phyloP scores from a whole-genome alignment of 768 basidiomycete species.

The Cystofilobasidium capitatum region DNA sequence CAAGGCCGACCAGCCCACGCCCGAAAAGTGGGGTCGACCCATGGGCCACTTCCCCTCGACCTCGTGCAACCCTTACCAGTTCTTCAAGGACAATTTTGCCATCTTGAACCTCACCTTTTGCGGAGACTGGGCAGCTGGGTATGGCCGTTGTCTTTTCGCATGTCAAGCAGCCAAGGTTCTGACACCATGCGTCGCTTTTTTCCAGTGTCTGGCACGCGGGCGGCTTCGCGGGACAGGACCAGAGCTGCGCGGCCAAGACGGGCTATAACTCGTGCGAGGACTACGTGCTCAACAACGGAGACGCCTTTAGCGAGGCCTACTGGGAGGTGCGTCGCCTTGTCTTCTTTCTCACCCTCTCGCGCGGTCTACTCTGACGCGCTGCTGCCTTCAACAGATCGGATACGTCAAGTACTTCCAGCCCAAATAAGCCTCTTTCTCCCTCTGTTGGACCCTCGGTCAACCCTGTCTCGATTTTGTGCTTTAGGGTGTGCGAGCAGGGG shows the following conservation, averaged over 20 bases:
- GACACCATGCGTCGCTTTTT: no score
- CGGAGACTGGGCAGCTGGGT: slow-evolving; percentile 92
- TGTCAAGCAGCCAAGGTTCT: no score
- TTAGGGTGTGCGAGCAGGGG: no score
- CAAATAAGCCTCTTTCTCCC: no score
- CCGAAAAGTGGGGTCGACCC: slow-evolving; percentile 64
- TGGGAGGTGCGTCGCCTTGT: no score
- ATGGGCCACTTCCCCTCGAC: slow-evolving; percentile 69
- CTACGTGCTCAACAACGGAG: slow-evolving; percentile 64
- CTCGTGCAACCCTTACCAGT: slow-evolving; percentile 63
- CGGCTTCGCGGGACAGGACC: slow-evolving; percentile 55
- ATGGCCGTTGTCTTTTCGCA: no score
- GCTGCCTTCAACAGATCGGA: no score
- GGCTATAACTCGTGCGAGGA: slow-evolving; percentile 70
- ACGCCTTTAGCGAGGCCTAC: slow-evolving; percentile 68
- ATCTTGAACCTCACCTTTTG: slow-evolving; percentile 68
- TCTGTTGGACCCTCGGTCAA: no score
- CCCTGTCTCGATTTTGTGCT: no score
- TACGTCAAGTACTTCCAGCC: slow-evolving; percentile 63
- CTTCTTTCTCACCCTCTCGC: no score
- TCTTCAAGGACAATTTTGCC: slow-evolving; percentile 63
- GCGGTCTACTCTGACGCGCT: no score
- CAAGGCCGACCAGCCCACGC: slow-evolving; percentile 58
- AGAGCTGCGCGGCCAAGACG: slow-evolving; percentile 74
- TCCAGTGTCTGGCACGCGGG: no score